phyloP scores from a whole-genome alignment of 1,139 yeast species.

The Saccharomycopsis crataegensis region DNA sequence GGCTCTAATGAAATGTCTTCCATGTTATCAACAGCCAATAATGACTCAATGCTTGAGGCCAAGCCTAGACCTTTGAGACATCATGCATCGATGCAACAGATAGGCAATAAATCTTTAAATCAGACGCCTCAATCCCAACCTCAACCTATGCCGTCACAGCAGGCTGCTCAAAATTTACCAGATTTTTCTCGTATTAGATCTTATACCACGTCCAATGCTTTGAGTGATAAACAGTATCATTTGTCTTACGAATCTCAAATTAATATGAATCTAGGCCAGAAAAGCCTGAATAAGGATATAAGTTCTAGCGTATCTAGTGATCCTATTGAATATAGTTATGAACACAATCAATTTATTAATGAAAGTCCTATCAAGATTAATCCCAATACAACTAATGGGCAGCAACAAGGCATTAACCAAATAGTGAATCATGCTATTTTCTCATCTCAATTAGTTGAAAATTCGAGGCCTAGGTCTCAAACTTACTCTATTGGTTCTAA shows the following conservation, averaged over 20 bases:
- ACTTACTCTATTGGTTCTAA: slow-evolving; percentile 26
- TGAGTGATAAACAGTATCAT: slow-evolving; percentile 19
- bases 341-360: neutral
- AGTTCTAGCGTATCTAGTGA: too few species aligned
- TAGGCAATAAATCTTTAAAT: neutral
- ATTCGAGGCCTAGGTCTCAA: slow-evolving; percentile 36
- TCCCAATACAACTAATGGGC: neutral
- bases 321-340: neutral
- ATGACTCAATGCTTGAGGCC: neutral
- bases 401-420: too few species aligned
- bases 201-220: slow-evolving; percentile 27
- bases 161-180: slow-evolving; percentile 1
- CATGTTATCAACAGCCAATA: neutral
- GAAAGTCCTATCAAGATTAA: neutral
- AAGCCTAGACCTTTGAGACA: neutral
- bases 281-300: too few species aligned
- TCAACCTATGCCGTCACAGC: neutral
- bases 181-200: slow-evolving; percentile 24
- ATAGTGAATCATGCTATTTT: neutral
- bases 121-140: neutral
- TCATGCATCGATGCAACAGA: slow-evolving; percentile 2
- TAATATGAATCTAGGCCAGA: too few species aligned
- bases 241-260: slow-evolving; percentile 4
- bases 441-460: neutral
- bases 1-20: slow-evolving; percentile 4